These are phyloP conservation scores for Carpinus viminea DNA, from an alignment of 306 rosid genomes.

Conservation along the genomic window DNA sequence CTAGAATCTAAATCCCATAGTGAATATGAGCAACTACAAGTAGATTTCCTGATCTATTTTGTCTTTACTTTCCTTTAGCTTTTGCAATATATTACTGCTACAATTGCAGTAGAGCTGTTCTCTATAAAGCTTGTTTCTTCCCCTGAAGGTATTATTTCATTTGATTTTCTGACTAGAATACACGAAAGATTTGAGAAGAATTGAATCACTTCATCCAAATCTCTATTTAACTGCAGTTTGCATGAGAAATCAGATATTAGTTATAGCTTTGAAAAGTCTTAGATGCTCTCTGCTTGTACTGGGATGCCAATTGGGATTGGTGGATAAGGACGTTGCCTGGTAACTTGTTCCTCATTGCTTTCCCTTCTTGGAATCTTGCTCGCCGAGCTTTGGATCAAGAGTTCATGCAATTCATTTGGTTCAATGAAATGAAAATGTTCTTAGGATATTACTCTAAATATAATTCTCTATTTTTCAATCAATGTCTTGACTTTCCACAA, in stretches of 20 bases:
- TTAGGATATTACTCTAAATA: slow-evolving; percentile 7
- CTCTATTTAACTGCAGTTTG: neutral
- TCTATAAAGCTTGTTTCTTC: neutral
- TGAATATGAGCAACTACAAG: neutral
- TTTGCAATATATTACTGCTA: too few species aligned
- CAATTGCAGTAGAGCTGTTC: neutral
- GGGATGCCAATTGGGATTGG: neutral
- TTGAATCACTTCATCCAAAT: neutral
- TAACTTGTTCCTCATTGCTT: neutral
- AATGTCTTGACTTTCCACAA: slow-evolving; percentile 24
- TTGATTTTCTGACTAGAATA: slow-evolving; percentile 1
- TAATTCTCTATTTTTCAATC: slow-evolving; percentile 1
- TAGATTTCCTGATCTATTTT: too few species aligned
- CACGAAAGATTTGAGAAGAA: neutral
- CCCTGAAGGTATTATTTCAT: neutral
- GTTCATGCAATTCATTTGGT: neutral
- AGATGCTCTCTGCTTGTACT: neutral
- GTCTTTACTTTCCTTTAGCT: too few species aligned
- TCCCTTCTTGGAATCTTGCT: too few species aligned
- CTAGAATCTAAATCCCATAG: neutral
- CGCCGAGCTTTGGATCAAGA: too few species aligned
- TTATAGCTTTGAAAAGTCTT: neutral
- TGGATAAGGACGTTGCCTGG: neutral
- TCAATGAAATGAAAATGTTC: slow-evolving; percentile 17
- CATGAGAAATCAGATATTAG: neutral